Percentiles rank a stretch among this genome's conserved stretches.
phyloP scores from a whole-genome alignment of 768 basidiomycete genomes.

The Amanita thiersii region DNA sequence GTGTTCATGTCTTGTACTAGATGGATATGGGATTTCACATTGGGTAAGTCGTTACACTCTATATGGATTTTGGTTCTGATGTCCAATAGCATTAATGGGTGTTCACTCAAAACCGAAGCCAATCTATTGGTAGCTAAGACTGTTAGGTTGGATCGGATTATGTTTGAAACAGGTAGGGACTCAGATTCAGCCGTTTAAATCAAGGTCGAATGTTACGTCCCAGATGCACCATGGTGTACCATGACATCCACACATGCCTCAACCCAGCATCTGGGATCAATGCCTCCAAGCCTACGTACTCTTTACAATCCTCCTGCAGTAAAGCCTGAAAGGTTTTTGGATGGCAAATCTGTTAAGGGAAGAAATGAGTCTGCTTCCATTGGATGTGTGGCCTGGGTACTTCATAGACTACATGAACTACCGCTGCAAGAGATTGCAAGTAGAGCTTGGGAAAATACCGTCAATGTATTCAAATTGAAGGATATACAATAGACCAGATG shows the following conservation, averaged over 20 bases:
- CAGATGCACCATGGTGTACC: constrained; percentile 72
- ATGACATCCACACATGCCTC: constrained; percentile 62
- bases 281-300: constrained; percentile 37
- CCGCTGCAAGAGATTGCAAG: constrained; percentile 48
- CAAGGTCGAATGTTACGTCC: neutral
- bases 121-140: constrained; percentile 47
- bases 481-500: no score
- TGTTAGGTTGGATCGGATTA: constrained; percentile 50
- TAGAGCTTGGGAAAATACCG: constrained; percentile 55
- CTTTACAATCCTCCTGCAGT: constrained; percentile 44
- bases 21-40: constrained; percentile 69
- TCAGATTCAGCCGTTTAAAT: neutral
- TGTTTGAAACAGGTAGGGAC: constrained; percentile 66
- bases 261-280: constrained; percentile 33
- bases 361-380: constrained; percentile 66
- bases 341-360: constrained; percentile 62
- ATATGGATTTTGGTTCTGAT: neutral
- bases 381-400: constrained; percentile 67
- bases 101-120: constrained; percentile 64
- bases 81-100: constrained; percentile 55
- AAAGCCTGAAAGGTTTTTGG: constrained; percentile 50
- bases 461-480: constrained; percentile 47
- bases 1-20: constrained; percentile 25
- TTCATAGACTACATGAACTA: constrained; percentile 38
- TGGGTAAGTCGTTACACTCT: constrained; percentile 23